phyloP scores from a whole-genome alignment of 345 rosid genomes.

The Gossypioides kirkii region DNA sequence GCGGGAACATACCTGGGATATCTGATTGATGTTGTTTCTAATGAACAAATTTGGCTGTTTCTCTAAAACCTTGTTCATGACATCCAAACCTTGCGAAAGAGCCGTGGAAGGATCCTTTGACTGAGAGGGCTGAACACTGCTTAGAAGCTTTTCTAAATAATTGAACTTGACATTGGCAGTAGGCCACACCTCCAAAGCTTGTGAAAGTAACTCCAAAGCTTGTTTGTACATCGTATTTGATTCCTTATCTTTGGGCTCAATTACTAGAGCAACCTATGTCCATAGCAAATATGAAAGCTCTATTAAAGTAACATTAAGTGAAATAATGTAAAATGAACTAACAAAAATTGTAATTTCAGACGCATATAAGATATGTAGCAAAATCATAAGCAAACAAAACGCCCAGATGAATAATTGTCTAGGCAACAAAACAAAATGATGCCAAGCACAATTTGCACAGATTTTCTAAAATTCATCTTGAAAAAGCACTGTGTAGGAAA shows the following conservation, averaged over 20 bases:
- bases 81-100: conserved; percentile 98
- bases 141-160: conserved; percentile 83
- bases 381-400: not conserved
- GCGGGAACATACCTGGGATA: conserved; percentile 62
- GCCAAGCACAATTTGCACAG: not conserved
- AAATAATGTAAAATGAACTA: not conserved
- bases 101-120: conserved; percentile 94
- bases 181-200: conserved; percentile 98
- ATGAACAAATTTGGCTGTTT: conserved; percentile 94
- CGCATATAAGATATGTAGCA: not conserved
- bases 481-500: not conserved
- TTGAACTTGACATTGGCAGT: conserved; percentile 92
- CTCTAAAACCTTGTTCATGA: conserved; percentile 97
- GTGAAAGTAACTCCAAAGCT: conserved; percentile 87
- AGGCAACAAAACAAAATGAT: not conserved
- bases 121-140: conserved; percentile 88
- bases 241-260: conserved; percentile 30
- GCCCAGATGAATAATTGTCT: not conserved
- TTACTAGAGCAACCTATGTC: conserved; percentile 7
- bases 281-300: not conserved
- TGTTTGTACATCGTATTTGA: conserved; percentile 85
- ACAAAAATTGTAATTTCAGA: not conserved
- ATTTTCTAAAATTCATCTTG: not conserved
- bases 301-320: not conserved
- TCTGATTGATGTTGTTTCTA: conserved; percentile 85